Conservation (phyloP, 1,284 basidiomycete species). For the Rhodotorula mucilaginosa region DNA sequence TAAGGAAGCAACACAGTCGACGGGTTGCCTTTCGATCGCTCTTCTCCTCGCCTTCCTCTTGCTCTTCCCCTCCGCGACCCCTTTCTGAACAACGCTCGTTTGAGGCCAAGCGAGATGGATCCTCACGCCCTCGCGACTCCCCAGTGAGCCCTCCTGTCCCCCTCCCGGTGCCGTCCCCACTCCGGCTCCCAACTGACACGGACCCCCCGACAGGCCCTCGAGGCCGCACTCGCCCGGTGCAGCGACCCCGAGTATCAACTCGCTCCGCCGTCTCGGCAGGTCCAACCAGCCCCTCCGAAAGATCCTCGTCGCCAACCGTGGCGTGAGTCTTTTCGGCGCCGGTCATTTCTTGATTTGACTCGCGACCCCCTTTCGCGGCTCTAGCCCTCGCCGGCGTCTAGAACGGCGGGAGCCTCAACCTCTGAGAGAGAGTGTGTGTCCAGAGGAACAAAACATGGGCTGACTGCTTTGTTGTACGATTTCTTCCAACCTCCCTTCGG, state of each 20-base stretch:
- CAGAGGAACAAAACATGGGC: not conserved
- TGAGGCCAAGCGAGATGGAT: not conserved
- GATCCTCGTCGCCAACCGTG: constrained; percentile 79
- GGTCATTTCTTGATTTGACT: not conserved
- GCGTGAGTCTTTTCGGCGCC: constrained; percentile 58
- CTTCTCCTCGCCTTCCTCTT: no score
- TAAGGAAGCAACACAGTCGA: no score
- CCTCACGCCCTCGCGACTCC: not conserved
- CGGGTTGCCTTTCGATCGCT: no score
- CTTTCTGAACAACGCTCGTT: no score
- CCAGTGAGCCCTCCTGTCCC: not conserved
- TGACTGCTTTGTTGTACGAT: not conserved
- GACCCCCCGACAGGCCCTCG: constrained; percentile 11
- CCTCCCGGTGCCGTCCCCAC: no score
- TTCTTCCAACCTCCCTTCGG: not conserved
- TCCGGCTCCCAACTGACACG: not conserved
- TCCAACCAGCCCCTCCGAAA: constrained; percentile 30
- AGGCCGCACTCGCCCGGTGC: constrained; percentile 9
- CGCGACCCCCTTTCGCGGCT: not conserved
- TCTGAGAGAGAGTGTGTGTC: not conserved
- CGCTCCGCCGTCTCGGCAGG: constrained; percentile 24
- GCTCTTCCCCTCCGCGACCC: not conserved
- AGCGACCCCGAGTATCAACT: constrained; percentile 24
- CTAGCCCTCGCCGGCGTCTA: not conserved
- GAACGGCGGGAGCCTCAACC: not conserved